A percentile compares a stretch with the other conserved stretches of the same genome.
These are phyloP conservation scores for Cordyceps militaris DNA, from an alignment of 2,329 filamentous ascomycete species.

Conservation along the genomic window DNA sequence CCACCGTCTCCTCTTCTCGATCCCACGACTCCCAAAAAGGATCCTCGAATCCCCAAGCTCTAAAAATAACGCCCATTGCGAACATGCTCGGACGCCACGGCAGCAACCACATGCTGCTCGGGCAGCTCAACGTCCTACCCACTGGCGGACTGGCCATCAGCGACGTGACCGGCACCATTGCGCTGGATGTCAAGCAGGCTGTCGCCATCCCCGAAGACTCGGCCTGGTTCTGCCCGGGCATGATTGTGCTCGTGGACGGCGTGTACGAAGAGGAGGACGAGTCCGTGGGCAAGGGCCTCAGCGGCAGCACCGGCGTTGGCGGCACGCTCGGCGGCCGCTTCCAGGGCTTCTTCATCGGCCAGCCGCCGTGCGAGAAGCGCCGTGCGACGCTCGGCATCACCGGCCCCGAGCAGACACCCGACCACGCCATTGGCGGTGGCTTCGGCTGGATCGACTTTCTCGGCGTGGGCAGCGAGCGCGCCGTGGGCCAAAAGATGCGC, in stretches of 20 bases:
- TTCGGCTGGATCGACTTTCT: conserved; percentile 98
- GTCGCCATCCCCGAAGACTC: conserved; percentile 76
- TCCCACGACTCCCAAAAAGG: conserved; percentile 49
- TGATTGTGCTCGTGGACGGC: conserved; percentile 91
- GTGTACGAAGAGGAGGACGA: conserved; percentile 93
- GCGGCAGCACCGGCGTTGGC: conserved; percentile 74
- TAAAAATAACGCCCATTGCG: conserved; percentile 83
- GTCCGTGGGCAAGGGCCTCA: conserved; percentile 60
- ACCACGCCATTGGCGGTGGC: conserved; percentile 63
- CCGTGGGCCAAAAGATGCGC: conserved; percentile 75
- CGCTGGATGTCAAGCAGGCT: conserved; percentile 73
- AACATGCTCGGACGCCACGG: conserved; percentile 72
- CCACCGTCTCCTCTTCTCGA: conserved; percentile 59
- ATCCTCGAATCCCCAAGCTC: conserved; percentile 58
- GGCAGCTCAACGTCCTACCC: conserved; percentile 72
- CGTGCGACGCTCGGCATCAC: conserved; percentile 69
- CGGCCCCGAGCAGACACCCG: conserved; percentile 48
- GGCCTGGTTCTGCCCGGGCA: conserved; percentile 89
- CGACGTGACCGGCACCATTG: conserved; percentile 82
- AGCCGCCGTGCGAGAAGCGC: conserved; percentile 83
- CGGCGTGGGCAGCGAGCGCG: conserved; percentile 82
- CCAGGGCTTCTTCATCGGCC: conserved; percentile 81
- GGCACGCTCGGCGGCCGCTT: conserved; percentile 90
- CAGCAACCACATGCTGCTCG: conserved; percentile 77
- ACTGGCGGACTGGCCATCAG: conserved; percentile 76